These are phyloP conservation scores for Malbranchea cinnamomea DNA, from an alignment of 2,329 filamentous ascomycete genomes.

Conservation along the genomic window DNA sequence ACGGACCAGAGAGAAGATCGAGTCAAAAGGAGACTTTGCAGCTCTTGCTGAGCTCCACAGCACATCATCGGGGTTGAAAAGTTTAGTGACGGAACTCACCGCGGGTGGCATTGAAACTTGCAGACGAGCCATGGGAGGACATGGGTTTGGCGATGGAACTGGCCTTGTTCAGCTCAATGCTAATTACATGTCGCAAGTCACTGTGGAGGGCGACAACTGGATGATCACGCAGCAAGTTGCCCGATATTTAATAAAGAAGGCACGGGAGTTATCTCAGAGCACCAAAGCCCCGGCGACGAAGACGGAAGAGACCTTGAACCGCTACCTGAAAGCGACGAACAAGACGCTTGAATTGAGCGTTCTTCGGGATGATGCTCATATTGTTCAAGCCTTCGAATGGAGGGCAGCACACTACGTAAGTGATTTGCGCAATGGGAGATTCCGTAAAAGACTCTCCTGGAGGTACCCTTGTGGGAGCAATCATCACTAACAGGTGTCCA, in stretches of 20 bases:
- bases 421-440: constrained; percentile 1
- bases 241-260: constrained; percentile 38
- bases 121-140: constrained; percentile 38
- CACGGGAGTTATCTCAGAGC: constrained; percentile 23
- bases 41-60: constrained; percentile 37
- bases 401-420: constrained; percentile 27
- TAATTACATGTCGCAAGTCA: constrained; percentile 38
- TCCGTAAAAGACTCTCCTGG: too few species aligned
- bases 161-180: constrained; percentile 38
- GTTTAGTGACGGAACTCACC: constrained; percentile 37
- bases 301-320: constrained; percentile 8
- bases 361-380: constrained; percentile 21
- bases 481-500: constrained; percentile 2
- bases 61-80: constrained; percentile 40
- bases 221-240: constrained; percentile 42
- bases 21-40: constrained; percentile 33
- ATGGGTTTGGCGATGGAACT: constrained; percentile 39
- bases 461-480: too few species aligned
- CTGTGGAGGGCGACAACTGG: constrained; percentile 43
- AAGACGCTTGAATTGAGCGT: constrained; percentile 16
- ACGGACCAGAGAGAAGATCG: constrained; percentile 31
- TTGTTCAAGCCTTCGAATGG: constrained; percentile 32
- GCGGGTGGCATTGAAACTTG: constrained; percentile 41
- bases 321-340: constrained; percentile 19
- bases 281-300: constrained; percentile 1